Base-by-base conservation (phyloP, 106 monocot genomes). In the Allium cepa region DNA sequence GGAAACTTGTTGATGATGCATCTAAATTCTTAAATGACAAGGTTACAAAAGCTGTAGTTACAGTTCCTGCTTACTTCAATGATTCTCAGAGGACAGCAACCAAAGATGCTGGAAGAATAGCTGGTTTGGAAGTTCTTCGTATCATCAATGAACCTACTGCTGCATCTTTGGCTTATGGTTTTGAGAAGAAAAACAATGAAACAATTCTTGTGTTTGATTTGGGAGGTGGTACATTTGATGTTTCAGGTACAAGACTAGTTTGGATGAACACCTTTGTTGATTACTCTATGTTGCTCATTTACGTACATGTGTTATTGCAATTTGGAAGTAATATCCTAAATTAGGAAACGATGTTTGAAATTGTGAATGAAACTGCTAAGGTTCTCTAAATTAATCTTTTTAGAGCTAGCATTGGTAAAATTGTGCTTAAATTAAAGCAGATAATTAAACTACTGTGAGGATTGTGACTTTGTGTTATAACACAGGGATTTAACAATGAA, bases 191-290 rank as follows among this genome's bases (percentile, higher is more conserved):
- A 68, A 79, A 74, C 45, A 87, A 82, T 71, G 86, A 87, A 60
- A 82, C 82, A 18, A 82, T 87, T 64, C 64, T 87, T 26, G 86
- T 87, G 13, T 82, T 82, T 82, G 86, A 87, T 49, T 72, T 87
- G 70, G 86, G 86, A 4, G 86, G 86, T 60, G 86, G 86, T 9
- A 87, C 86, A 8, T 87, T 87, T 65, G 86, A 87, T 79, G 86
- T 87, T 64, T 87, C 86, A 71, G 85, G 78, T 77, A 69, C 60
- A 26, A 50, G 49, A 26, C 17, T 12, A 66, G 16, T 9, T 8
- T 28, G 26, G 13, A 7, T 55, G 8, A 28, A 45, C 13, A 17
- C 3, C 17, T 12, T 66, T 16, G 7, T 17, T 66, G 18, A 51
- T 26, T 22, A 16, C n/a, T 11, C 55, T 56, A 53, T 56, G 50